These are phyloP conservation scores for Diaporthe vexans DNA, from an alignment of 2,329 filamentous ascomycete genomes.

Conservation along the genomic window DNA sequence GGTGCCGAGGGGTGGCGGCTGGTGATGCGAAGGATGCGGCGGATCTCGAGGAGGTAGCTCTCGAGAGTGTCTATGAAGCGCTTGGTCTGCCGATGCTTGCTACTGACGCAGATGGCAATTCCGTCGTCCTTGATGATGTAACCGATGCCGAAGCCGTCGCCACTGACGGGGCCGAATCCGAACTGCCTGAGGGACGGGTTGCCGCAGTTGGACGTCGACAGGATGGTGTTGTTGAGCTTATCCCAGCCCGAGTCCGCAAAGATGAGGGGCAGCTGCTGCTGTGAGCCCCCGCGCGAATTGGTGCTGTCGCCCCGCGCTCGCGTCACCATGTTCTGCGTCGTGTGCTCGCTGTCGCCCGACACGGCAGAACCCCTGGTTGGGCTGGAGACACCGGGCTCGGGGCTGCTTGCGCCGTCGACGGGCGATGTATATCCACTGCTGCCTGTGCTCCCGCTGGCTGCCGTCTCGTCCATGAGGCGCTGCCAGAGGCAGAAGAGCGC, in stretches of 20 bases:
- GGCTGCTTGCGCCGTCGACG: slow-evolving; percentile 58
- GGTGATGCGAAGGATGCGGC: slow-evolving; percentile 83
- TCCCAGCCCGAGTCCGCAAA: slow-evolving; percentile 95
- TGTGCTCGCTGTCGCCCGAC: slow-evolving; percentile 54
- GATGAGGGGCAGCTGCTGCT: slow-evolving; percentile 75
- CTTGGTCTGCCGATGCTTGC: slow-evolving; percentile 93
- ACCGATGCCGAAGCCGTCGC: slow-evolving; percentile 95
- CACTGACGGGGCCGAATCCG: slow-evolving; percentile 94
- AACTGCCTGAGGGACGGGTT: slow-evolving; percentile 96
- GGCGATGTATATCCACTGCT: slow-evolving; percentile 77
- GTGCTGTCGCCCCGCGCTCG: slow-evolving; percentile 69
- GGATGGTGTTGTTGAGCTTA: slow-evolving; percentile 91
- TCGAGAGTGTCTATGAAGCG: slow-evolving; percentile 92
- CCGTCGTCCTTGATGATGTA: slow-evolving; percentile 98
- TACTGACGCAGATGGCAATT: slow-evolving; percentile 91
- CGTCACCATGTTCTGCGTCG: slow-evolving; percentile 49
- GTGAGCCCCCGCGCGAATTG: slow-evolving; percentile 56
- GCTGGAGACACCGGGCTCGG: slow-evolving; percentile 65
- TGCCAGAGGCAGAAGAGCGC: slow-evolving; percentile 97
- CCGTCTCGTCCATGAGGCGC: slow-evolving; percentile 82
- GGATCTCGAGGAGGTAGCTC: slow-evolving; percentile 90
- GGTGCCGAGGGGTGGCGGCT: slow-evolving; percentile 58
- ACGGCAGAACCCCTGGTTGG: slow-evolving; percentile 65
- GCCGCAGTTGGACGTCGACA: slow-evolving; percentile 98
- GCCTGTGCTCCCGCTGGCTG: slow-evolving; percentile 64